A percentile compares a stretch with the other conserved stretches of the same genome.
Conservation (phyloP, 306 rosid genomes). For the Vicia sativa region DNA sequence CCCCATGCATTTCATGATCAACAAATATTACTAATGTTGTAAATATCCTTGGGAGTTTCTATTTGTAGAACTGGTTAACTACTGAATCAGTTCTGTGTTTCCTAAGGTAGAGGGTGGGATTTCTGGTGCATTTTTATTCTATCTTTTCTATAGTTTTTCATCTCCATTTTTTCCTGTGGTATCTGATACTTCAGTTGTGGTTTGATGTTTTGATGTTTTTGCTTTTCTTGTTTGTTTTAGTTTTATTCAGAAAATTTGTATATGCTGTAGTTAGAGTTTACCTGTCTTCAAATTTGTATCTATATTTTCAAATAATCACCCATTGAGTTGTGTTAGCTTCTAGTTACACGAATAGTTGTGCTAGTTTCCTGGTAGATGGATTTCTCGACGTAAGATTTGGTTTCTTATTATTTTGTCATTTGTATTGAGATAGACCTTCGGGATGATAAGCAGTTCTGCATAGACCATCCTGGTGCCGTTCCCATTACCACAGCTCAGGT, state of each 20-base stretch:
- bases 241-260: slow-evolving; percentile 19
- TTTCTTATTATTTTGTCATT: slow-evolving; percentile 35
- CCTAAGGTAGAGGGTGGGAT: not conserved
- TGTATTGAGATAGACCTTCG: slow-evolving; percentile 80
- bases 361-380: slow-evolving; percentile 21
- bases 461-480: slow-evolving; percentile 97
- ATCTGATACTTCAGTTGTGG: slow-evolving; percentile 1
- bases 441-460: slow-evolving; percentile 94
- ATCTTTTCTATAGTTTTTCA: slow-evolving; percentile 11
- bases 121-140: slow-evolving; percentile 11
- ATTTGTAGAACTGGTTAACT: slow-evolving; percentile 15
- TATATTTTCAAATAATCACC: slow-evolving; percentile 31
- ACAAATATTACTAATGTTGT: slow-evolving; percentile 13
- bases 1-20: slow-evolving; percentile 21
- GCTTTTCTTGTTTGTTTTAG: slow-evolving; percentile 27
- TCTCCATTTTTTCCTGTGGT: not conserved
- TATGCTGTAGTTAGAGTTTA: slow-evolving; percentile 10
- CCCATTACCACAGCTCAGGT: slow-evolving; percentile 93
- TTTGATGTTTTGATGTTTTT: slow-evolving; percentile 30
- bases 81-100: slow-evolving; percentile 2
- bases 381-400: slow-evolving; percentile 5
- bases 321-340: not conserved
- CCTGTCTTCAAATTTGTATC: slow-evolving; percentile 9
- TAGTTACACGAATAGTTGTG: slow-evolving; percentile 7
- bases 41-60: slow-evolving; percentile 16